phyloP scores from a whole-genome alignment of 2,329 filamentous ascomycete species.

The Cadophora sp. region DNA sequence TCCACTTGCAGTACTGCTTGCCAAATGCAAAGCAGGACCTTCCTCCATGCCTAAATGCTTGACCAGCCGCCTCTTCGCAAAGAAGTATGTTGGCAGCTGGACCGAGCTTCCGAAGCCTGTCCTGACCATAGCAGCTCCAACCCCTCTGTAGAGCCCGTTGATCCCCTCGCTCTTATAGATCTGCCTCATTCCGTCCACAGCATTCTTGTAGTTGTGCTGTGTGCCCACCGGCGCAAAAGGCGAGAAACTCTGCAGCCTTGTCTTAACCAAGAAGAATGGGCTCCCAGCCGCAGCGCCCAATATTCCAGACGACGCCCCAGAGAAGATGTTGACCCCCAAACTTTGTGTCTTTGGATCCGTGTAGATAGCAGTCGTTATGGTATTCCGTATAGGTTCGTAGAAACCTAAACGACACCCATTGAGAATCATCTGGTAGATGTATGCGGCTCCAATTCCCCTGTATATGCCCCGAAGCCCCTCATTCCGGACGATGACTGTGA shows the following conservation, averaged over 20 bases:
- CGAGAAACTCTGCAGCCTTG: slow-evolving; percentile 90
- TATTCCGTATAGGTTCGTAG: slow-evolving; percentile 90
- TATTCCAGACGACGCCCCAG: slow-evolving; percentile 86
- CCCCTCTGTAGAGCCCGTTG: slow-evolving; percentile 84
- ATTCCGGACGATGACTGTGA: slow-evolving; percentile 87
- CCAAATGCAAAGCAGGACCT: slow-evolving; percentile 84
- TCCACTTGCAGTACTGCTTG: slow-evolving; percentile 87
- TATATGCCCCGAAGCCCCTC: slow-evolving; percentile 88
- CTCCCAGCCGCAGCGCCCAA: slow-evolving; percentile 92
- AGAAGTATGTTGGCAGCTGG: slow-evolving; percentile 97
- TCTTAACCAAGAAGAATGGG: slow-evolving; percentile 98
- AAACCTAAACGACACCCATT: slow-evolving; percentile 97
- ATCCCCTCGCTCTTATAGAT: slow-evolving; percentile 83
- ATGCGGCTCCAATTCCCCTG: slow-evolving; percentile 88
- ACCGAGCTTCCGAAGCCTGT: slow-evolving; percentile 96
- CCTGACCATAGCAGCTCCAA: slow-evolving; percentile 91
- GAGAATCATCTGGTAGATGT: slow-evolving; percentile 93
- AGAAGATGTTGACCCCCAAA: slow-evolving; percentile 90
- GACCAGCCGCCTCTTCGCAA: slow-evolving; percentile 86
- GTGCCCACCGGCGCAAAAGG: slow-evolving; percentile 93
- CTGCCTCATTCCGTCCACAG: slow-evolving; percentile 79
- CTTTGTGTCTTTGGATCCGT: slow-evolving; percentile 78
- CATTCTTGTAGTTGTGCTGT: slow-evolving; percentile 92
- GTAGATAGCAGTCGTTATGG: slow-evolving; percentile 73
- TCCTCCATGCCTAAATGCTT: slow-evolving; percentile 89